A percentile compares a stretch with the other conserved stretches of the same genome.
These are phyloP conservation scores for Limtongozyma cylindracea DNA, from an alignment of 805 yeast genomes.

Conservation along the genomic window DNA sequence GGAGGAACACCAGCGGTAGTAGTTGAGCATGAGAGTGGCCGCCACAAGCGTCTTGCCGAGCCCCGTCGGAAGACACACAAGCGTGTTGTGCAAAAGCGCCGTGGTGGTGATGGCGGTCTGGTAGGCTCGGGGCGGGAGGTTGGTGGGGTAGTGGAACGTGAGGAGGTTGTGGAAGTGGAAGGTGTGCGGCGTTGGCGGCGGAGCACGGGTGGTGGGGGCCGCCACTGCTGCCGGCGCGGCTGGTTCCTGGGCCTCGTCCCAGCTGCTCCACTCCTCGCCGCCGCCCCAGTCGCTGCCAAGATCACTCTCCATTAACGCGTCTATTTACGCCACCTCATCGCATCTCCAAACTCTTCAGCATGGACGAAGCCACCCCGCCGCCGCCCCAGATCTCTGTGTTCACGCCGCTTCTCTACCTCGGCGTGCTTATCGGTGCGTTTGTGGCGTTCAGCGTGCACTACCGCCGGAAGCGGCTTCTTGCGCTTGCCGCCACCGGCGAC, in stretches of 20 bases:
- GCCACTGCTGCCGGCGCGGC: too few relatives aligned
- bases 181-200: slow-evolving; percentile 1
- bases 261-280: too few relatives aligned
- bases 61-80: slow-evolving; percentile 93
- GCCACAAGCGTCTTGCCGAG: slow-evolving; percentile 95
- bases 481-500: slow-evolving; percentile 36
- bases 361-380: slow-evolving; percentile 4
- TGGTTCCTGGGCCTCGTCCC: too few relatives aligned
- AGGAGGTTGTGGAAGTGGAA: slow-evolving; percentile 1
- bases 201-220: too few relatives aligned
- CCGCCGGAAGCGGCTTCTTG: slow-evolving; percentile 25
- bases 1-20: slow-evolving; percentile 64
- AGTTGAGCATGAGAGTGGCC: slow-evolving; percentile 79
- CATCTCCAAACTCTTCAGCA: too few relatives aligned
- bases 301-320: too few relatives aligned
- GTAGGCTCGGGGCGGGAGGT: slow-evolving; percentile 65
- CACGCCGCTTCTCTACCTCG: slow-evolving; percentile 60
- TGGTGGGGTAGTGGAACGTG: slow-evolving; percentile 66
- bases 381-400: slow-evolving; percentile 11
- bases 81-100: slow-evolving; percentile 45
- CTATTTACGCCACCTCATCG: too few relatives aligned
- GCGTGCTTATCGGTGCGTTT: slow-evolving; percentile 38
- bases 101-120: slow-evolving; percentile 59
- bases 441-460: slow-evolving; percentile 45
- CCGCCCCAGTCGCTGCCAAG: too few relatives aligned